Evolutionary conservation across 2,329 filamentous ascomycete species (phyloP).

Genomic region (Kalaharituber pfeilii): DNA sequence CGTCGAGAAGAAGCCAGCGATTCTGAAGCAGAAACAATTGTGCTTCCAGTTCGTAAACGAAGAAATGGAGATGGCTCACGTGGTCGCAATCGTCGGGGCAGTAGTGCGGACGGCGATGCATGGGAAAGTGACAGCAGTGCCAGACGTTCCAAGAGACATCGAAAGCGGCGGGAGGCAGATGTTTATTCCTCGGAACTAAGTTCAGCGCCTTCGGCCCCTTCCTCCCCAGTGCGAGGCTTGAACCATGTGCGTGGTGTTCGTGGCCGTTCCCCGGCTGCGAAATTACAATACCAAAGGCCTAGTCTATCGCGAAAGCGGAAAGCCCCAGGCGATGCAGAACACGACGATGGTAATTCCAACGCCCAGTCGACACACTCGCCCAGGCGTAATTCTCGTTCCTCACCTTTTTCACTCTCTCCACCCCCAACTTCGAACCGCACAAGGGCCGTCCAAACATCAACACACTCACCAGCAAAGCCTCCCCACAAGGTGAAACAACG

Average conservation of each 20-base stretch:
- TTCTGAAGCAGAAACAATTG: slow-evolving; percentile 56
- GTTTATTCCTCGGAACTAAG: slow-evolving; percentile 21
- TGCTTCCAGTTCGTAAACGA: slow-evolving; percentile 33
- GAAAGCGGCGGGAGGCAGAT: slow-evolving; percentile 12
- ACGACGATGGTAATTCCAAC: background rate
- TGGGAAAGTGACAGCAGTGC: slow-evolving; percentile 8
- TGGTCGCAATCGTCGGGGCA: slow-evolving; percentile 5
- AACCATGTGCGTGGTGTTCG: background rate
- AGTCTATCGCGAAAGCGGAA: background rate
- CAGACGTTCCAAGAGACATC: slow-evolving; percentile 10
- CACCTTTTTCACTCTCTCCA: background rate
- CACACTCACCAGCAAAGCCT: background rate
- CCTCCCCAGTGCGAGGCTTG: slow-evolving; percentile 1
- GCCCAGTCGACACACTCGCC: background rate
- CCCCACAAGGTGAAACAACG: background rate
- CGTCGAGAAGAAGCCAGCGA: slow-evolving; percentile 30
- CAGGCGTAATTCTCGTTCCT: background rate
- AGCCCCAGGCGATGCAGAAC: background rate
- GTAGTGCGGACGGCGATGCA: slow-evolving; percentile 10
- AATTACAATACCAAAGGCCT: background rate
- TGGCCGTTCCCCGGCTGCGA: background rate
- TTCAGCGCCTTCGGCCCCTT: slow-evolving; percentile 18
- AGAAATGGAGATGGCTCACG: background rate
- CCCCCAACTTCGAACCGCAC: background rate
- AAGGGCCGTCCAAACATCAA: background rate